Conservation (phyloP, 768 basidiomycete genomes). For the Hericium rajendrae region DNA sequence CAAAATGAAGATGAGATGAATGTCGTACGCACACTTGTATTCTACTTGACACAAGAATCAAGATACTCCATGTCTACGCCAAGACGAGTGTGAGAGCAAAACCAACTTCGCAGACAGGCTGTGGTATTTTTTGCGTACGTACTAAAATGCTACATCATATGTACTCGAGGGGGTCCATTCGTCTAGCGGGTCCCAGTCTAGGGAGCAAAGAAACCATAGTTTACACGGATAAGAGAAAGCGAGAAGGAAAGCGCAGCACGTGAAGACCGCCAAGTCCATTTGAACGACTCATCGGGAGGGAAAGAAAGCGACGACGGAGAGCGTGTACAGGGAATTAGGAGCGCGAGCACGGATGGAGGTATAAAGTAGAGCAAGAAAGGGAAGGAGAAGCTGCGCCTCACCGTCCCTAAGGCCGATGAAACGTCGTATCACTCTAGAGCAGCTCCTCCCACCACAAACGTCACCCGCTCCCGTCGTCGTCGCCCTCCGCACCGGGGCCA, state of each 20-base stretch:
- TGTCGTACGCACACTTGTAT: no score
- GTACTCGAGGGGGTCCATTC: background rate
- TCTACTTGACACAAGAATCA: no score
- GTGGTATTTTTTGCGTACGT: background rate
- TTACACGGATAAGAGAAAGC: background rate
- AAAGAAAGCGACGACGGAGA: no score
- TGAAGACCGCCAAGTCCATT: background rate
- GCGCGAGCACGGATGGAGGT: no score
- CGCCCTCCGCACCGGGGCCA: background rate
- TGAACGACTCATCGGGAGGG: no score
- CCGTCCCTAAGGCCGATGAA: background rate
- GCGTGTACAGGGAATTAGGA: no score
- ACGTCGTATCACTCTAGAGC: background rate
- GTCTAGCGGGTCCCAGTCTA: background rate
- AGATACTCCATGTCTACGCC: no score
- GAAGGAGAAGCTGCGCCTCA: background rate
- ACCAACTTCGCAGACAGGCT: no score
- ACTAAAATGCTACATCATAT: background rate
- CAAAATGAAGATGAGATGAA: no score
- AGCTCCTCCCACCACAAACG: background rate
- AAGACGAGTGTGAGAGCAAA: no score
- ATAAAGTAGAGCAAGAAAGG: no score
- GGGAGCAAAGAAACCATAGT: no score
- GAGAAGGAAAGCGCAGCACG: background rate
- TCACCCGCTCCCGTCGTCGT: background rate